Evolutionary conservation across 2,329 filamentous ascomycete genomes (phyloP), one percentile per base, ranked within the genome.

Genomic region (Aureobasidium sp.): DNA sequence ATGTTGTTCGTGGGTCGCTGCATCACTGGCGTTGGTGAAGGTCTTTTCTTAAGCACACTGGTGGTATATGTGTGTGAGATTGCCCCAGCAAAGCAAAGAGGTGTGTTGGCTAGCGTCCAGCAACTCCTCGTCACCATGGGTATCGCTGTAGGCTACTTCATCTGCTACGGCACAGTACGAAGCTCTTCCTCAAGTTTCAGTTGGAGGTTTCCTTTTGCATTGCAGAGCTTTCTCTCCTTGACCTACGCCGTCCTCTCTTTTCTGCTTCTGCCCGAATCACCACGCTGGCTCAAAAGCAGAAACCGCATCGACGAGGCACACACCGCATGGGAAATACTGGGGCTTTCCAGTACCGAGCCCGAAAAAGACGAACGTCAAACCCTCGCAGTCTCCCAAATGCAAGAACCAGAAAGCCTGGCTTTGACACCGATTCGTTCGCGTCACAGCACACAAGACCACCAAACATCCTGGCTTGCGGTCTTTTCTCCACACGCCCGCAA

Each of bases 111-210:
- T 4, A 53, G 55, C 16, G 45, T 55, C 7, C 59, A 57, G 10
- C 59, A 61, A 22, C 42, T 62, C 2, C 44, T 58, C 14, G 49
- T 47, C 3, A 74, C 72, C 1, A 75, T 71, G n/a, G 72, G 74
- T 14, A 74, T 83, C 3, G 74, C 74, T 8, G 45, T 70, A 0
- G 81, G 81, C 0, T 84, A 80, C 58, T 84, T 85, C 59, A 74
- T 72, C 12, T 82, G 79, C 62, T 84, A 83, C 58, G 79, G 77
- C 10, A 77, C 73, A 16, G 69, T 75, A 0, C 60, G 66, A 1
- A 60, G 65, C 1, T 68, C 81, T 6, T 32, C 65, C 1, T 74
- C 72, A 1, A 75, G 73, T 3, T 62, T 79, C 22, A 73, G 79
- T 2, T 84, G 80, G 81, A 70, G 81, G 1, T 63, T 78, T 0